Base-by-base conservation (phyloP, 2,329 filamentous ascomycete species). In the Fusarium protoensiforme region DNA sequence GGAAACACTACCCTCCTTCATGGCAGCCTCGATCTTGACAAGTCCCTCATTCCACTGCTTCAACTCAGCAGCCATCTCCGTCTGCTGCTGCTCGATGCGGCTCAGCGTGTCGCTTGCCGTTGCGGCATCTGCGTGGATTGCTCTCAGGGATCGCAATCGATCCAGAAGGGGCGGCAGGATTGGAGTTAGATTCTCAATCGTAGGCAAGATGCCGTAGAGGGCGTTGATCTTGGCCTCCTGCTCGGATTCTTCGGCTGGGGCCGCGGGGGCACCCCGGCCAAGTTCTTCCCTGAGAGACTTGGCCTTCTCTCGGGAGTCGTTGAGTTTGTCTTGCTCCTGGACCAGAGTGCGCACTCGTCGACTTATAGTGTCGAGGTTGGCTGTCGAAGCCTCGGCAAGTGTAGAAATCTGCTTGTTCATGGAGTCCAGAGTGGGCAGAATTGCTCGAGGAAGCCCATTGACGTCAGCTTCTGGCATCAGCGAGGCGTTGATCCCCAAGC, bases 141-240 rank as follows among this genome's bases (percentile, higher is more conserved):
- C 91, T 67, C 94, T 89, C 64, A 99, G 86, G 10, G 94, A 97
- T 66, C 95, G 89, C 59, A 99, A 85, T 29, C 96, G 90, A 78
- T 98, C 95, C 13, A 99, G 87, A 11, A 98, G 87, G 7, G 94
- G 90, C 2, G 96, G 96, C 5, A 99, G 87, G 20, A 98, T 87
- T 1, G 96, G 96, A 7, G 94, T 89, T 9, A 99, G 87, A 65
- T 89, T 93, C 82, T 98, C 95, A 67, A 99, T 96, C 0, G 94
- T 96, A 2, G 95, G 92, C 18, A 99, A 85, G 4, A 94, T 94
- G 1, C 93, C 93, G 82, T 98, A 98, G 7, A 99, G 89, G 2
- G 95, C 94, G 74, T 97, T 96, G 80, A 99, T 93, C 81, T 98
- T 98, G 61, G 93, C 88, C 43, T 91, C 88, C 77, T 97, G 93